Conservation (phyloP, 805 yeast species). For the Babjeviella inositovora region DNA sequence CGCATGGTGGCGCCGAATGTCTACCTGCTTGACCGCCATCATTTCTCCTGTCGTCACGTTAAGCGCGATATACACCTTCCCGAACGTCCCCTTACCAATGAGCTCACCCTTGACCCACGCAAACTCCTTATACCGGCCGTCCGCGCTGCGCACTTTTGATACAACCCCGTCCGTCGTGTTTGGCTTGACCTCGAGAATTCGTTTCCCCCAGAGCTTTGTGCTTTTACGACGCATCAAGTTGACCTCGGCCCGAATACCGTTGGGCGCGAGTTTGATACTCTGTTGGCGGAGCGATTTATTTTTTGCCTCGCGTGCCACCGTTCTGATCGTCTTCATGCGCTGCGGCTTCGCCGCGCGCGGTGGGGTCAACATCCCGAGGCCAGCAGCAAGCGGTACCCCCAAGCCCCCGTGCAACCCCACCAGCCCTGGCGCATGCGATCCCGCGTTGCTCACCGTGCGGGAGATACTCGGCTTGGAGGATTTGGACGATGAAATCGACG, state of each 20-base stretch:
- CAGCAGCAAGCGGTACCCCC: too few relatives aligned
- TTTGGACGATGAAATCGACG: too few relatives aligned
- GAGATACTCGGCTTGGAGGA: too few relatives aligned
- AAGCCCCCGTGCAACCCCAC: too few relatives aligned
- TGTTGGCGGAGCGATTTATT: too few relatives aligned
- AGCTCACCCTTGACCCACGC: slow-evolving; percentile 98
- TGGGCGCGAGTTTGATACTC: too few relatives aligned
- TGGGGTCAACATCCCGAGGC: too few relatives aligned
- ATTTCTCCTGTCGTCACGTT: slow-evolving; percentile 96
- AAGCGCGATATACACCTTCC: slow-evolving; percentile 80
- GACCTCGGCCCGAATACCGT: too few relatives aligned
- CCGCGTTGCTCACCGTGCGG: too few relatives aligned
- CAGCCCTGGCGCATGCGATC: too few relatives aligned
- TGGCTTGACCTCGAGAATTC: slow-evolving; percentile 78
- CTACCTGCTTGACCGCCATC: slow-evolving; percentile 96
- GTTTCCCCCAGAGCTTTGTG: slow-evolving; percentile 97
- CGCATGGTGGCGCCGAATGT: slow-evolving; percentile 36
- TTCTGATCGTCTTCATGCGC: slow-evolving; percentile 87
- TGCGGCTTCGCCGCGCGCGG: too few relatives aligned
- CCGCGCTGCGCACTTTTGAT: slow-evolving; percentile 45
- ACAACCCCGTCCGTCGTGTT: slow-evolving; percentile 46
- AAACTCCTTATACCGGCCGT: slow-evolving; percentile 67
- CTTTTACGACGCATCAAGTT: slow-evolving; percentile 58
- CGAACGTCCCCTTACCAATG: slow-evolving; percentile 94
- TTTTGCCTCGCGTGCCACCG: slow-evolving; percentile 88